Conservation (phyloP, 108 stramenopile genomes). For the Skeletonema costatum region DNA sequence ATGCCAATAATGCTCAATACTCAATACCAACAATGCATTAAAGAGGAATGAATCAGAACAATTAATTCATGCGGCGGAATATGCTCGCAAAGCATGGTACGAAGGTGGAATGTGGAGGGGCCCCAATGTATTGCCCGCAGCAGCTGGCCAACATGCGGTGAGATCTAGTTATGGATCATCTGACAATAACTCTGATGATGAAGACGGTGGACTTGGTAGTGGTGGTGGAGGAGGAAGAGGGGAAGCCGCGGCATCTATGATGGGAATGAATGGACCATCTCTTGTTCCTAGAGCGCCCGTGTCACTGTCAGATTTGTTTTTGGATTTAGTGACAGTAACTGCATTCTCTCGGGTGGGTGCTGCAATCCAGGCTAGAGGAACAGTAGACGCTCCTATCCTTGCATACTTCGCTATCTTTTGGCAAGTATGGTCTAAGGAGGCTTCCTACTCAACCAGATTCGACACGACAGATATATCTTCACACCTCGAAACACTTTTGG, state of each 20-base stretch:
- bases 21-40: not conserved
- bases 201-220: not conserved
- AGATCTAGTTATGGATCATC: conserved; percentile 6
- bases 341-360: conserved; percentile 79
- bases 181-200: conserved; percentile 6
- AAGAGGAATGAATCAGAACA: conserved; percentile 35
- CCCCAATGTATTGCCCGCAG: conserved; percentile 60
- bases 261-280: conserved; percentile 9
- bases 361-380: conserved; percentile 63
- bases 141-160: conserved; percentile 16
- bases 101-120: conserved; percentile 83
- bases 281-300: conserved; percentile 53
- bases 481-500: conserved; percentile 64
- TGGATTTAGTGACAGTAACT: conserved; percentile 79
- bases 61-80: conserved; percentile 52
- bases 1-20: not conserved
- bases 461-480: conserved; percentile 84
- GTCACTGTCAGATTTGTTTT: conserved; percentile 72
- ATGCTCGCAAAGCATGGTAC: conserved; percentile 73
- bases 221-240: not conserved
- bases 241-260: not conserved
- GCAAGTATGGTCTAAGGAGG: conserved; percentile 83
- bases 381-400: conserved; percentile 49
- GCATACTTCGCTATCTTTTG: conserved; percentile 88
- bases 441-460: conserved; percentile 72